These are phyloP conservation scores for Hypoxylon sp. DNA, from an alignment of 2,329 filamentous ascomycete genomes.

Conservation along the genomic window DNA sequence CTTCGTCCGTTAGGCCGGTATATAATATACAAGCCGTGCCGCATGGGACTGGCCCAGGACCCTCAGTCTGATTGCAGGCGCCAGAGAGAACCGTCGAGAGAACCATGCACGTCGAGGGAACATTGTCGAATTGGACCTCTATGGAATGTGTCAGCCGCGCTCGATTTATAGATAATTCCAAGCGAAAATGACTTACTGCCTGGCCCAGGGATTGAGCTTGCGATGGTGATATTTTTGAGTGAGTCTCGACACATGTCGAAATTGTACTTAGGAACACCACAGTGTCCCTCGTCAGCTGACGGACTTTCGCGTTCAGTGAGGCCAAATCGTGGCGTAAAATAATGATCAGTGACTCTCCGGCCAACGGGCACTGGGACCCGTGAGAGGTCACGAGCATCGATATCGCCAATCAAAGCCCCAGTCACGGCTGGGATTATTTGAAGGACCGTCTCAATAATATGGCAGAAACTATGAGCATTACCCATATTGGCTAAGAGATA, in stretches of 20 bases:
- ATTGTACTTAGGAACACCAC: constrained; percentile 27
- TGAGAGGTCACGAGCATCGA: neutral
- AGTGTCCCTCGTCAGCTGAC: constrained; percentile 8
- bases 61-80: constrained; percentile 27
- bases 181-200: constrained; percentile 6
- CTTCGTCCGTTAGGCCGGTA: constrained; percentile 33
- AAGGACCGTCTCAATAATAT: neutral
- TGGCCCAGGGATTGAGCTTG: neutral
- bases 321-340: neutral
- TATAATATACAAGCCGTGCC: constrained; percentile 47
- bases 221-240: constrained; percentile 3
- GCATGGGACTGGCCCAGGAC: constrained; percentile 37
- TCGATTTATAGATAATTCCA: neutral
- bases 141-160: neutral
- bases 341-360: neutral
- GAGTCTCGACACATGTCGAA: constrained; percentile 23
- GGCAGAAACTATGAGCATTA: neutral
- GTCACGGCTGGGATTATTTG: neutral
- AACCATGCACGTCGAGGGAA: constrained; percentile 47
- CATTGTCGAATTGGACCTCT: constrained; percentile 32
- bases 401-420: neutral
- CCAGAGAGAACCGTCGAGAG: constrained; percentile 44
- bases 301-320: neutral
- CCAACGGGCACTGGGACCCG: neutral
- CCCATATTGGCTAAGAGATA: neutral